These are phyloP conservation scores for Pythium volutum DNA, from an alignment of 352 stramenopile species.

Conservation along the genomic window DNA sequence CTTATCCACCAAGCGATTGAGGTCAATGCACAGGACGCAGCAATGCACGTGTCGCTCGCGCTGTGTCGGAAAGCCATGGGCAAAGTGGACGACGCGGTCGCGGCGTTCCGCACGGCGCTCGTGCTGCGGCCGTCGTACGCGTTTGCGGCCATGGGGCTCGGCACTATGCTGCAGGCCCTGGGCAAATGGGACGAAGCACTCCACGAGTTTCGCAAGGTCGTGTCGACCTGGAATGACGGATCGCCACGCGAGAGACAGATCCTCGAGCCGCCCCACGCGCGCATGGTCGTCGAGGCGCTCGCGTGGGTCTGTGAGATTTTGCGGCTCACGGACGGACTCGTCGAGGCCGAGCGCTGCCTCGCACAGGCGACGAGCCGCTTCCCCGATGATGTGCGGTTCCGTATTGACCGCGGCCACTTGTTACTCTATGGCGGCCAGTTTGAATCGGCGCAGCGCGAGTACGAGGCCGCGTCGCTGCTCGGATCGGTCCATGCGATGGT, in stretches of 20 bases:
- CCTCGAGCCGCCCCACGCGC: conserved; percentile 18
- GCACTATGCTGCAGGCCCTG: conserved; percentile 35
- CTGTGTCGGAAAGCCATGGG: conserved; percentile 46
- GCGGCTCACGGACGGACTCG: conserved; percentile 42
- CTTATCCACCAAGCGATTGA: conserved; percentile 43
- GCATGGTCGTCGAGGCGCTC: conserved; percentile 33
- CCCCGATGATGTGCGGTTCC: conserved; percentile 50
- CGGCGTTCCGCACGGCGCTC: conserved; percentile 46
- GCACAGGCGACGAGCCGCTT: conserved; percentile 44
- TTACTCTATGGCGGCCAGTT: conserved; percentile 50
- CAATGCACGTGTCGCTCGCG: conserved; percentile 53
- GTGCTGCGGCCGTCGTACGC: conserved; percentile 44
- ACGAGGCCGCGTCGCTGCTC: conserved; percentile 39
- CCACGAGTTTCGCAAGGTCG: conserved; percentile 48
- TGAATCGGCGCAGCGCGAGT: conserved; percentile 55
- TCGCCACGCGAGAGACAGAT: conserved; percentile 7
- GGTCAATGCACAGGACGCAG: conserved; percentile 40
- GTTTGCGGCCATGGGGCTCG: conserved; percentile 52
- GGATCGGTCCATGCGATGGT: conserved; percentile 52
- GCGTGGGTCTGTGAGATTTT: conserved; percentile 54
- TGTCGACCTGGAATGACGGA: conserved; percentile 20
- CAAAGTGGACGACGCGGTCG: conserved; percentile 39
- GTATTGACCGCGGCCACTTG: conserved; percentile 59
- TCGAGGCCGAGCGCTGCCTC: conserved; percentile 51
- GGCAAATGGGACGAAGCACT: conserved; percentile 60